Percentiles rank a stretch among this genome's conserved stretches.
Evolutionary conservation across 1,284 basidiomycete genomes (phyloP).

Genomic region (Trichosporon sp.): DNA sequence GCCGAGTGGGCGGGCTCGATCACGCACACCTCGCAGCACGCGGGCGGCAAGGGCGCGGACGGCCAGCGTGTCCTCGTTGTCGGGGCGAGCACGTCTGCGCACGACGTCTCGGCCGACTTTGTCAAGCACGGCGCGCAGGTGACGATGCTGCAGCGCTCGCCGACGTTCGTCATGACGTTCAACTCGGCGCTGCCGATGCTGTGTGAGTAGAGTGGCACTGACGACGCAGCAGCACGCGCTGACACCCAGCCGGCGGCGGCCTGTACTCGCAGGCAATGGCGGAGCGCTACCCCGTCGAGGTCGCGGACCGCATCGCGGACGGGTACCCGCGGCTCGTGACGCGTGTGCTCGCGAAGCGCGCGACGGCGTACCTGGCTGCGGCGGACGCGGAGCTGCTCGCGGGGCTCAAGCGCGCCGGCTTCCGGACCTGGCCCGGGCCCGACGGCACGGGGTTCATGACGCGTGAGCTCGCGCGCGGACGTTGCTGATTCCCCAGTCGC

Average conservation of each 20-base stretch:
- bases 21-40: constrained; percentile 60
- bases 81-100: not conserved
- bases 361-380: constrained; percentile 6
- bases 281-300: constrained; percentile 38
- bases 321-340: constrained; percentile 54
- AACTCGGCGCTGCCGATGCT: constrained; percentile 52
- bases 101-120: constrained; percentile 45
- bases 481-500: not conserved
- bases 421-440: not conserved
- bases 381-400: not conserved
- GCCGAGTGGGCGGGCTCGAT: constrained; percentile 57
- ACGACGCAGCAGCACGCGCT: not conserved
- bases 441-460: not conserved
- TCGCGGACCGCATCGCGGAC: constrained; percentile 56
- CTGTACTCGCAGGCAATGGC: constrained; percentile 5
- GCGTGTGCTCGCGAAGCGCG: constrained; percentile 58
- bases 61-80: not conserved
- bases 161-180: constrained; percentile 61
- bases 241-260: not conserved
- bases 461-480: not conserved
- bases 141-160: constrained; percentile 61
- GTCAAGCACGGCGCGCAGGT: constrained; percentile 55
- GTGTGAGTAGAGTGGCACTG: constrained; percentile 35
- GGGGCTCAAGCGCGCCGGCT: not conserved
- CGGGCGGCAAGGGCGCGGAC: not conserved